Evolutionary conservation across 2,329 filamentous ascomycete genomes (phyloP).

Genomic region (Rhytidhysteron rufulum): DNA sequence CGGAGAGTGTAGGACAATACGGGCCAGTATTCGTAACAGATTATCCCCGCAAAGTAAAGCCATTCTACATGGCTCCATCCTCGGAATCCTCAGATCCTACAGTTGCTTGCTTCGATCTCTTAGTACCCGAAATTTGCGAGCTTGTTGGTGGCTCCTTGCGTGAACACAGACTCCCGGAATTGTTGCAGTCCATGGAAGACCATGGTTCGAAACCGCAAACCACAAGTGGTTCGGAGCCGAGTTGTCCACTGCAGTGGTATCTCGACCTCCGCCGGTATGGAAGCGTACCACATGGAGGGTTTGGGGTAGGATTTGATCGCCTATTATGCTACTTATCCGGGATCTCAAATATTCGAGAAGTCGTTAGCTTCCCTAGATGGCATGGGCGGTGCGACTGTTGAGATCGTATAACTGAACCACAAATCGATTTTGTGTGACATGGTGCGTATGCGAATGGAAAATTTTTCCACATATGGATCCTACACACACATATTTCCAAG

Average conservation of each 20-base stretch:
- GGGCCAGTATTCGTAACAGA: constrained; percentile 85
- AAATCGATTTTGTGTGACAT: no score
- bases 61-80: constrained; percentile 77
- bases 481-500: no score
- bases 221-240: constrained; percentile 11
- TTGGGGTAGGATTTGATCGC: constrained; percentile 85
- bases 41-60: constrained; percentile 85
- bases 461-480: no score
- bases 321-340: constrained; percentile 80
- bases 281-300: constrained; percentile 87
- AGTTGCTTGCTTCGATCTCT: constrained; percentile 85
- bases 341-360: constrained; percentile 76
- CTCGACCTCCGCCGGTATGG: constrained; percentile 84
- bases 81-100: constrained; percentile 43
- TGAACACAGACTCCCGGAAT: constrained; percentile 68
- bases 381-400: constrained; percentile 52
- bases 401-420: no score
- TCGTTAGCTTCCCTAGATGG: constrained; percentile 81
- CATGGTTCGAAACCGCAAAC: constrained; percentile 55
- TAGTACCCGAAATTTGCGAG: constrained; percentile 82
- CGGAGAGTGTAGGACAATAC: constrained; percentile 59
- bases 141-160: constrained; percentile 86
- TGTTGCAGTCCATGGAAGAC: constrained; percentile 67
- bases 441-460: no score
- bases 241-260: constrained; percentile 69